Percentiles rank a stretch among this genome's conserved stretches.
These are phyloP conservation scores for Linnemannia schmuckeri DNA, from an alignment of 192 early-diverging fungal species.

Conservation along the genomic window DNA sequence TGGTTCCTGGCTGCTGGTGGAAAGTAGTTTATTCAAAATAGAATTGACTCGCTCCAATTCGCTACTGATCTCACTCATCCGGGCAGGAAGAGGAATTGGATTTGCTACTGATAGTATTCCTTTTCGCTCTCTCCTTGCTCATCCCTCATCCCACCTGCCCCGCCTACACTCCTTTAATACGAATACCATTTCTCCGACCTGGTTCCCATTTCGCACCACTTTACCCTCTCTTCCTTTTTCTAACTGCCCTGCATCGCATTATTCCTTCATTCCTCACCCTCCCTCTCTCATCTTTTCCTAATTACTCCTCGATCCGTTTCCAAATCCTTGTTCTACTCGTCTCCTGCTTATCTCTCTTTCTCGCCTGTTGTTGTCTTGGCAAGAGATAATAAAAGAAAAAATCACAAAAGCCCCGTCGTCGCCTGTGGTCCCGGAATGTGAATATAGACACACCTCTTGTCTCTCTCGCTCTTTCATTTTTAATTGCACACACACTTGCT, in stretches of 20 bases:
- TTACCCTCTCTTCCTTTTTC: background rate
- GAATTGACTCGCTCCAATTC: constrained; percentile 5
- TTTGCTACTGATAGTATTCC: no score
- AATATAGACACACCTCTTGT: background rate
- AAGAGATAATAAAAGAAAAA: no score
- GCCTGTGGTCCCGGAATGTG: background rate
- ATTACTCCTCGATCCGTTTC: background rate
- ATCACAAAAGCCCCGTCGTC: background rate
- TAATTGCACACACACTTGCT: background rate
- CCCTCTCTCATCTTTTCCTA: background rate
- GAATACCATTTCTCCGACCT: background rate
- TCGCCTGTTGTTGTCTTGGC: no score
- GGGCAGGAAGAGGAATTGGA: background rate
- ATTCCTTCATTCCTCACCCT: background rate
- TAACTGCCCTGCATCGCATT: background rate
- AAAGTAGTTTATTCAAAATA: constrained; percentile 5
- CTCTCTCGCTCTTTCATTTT: background rate
- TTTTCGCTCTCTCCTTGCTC: background rate
- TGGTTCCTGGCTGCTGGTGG: background rate
- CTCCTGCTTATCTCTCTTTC: background rate
- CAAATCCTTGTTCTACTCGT: background rate
- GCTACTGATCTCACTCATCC: background rate
- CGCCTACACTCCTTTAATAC: background rate
- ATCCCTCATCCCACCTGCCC: background rate
- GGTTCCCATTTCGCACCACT: background rate